Percentiles rank a stretch among this genome's conserved stretches.
These are phyloP conservation scores for Sclerospora graminicola DNA, from an alignment of 352 stramenopile genomes.

Conservation along the genomic window DNA sequence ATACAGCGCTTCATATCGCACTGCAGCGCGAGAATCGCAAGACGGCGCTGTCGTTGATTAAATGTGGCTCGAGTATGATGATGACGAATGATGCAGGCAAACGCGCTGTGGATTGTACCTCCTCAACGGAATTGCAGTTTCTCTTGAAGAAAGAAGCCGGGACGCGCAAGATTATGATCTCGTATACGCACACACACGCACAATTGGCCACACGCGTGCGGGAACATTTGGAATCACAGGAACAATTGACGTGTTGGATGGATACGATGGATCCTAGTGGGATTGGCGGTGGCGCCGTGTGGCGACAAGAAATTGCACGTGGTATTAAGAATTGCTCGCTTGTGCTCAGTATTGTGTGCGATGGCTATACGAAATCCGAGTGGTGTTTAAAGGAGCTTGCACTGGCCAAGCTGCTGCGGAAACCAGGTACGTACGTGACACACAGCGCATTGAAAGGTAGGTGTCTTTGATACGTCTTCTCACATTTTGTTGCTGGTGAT, in stretches of 20 bases:
- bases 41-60: slow-evolving; percentile 59
- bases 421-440: slow-evolving; percentile 44
- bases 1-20: slow-evolving; percentile 69
- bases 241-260: slow-evolving; percentile 68
- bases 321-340: slow-evolving; percentile 67
- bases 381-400: slow-evolving; percentile 79
- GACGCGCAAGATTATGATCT: slow-evolving; percentile 75
- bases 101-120: slow-evolving; percentile 71
- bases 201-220: slow-evolving; percentile 51
- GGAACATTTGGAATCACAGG: slow-evolving; percentile 47
- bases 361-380: slow-evolving; percentile 62
- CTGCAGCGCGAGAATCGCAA: slow-evolving; percentile 55
- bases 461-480: too few relatives aligned
- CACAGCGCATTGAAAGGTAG: too few relatives aligned
- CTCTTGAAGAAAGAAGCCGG: slow-evolving; percentile 64
- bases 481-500: too few relatives aligned
- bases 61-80: slow-evolving; percentile 63
- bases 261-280: slow-evolving; percentile 75
- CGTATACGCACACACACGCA: slow-evolving; percentile 63
- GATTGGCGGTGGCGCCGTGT: slow-evolving; percentile 65
- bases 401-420: slow-evolving; percentile 59
- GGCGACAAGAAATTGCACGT: slow-evolving; percentile 72
- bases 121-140: slow-evolving; percentile 68
- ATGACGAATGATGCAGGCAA: slow-evolving; percentile 47
- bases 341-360: slow-evolving; percentile 60